Evolutionary conservation across 106 monocot species (phyloP).

Genomic region (Dendrobium officinale): DNA sequence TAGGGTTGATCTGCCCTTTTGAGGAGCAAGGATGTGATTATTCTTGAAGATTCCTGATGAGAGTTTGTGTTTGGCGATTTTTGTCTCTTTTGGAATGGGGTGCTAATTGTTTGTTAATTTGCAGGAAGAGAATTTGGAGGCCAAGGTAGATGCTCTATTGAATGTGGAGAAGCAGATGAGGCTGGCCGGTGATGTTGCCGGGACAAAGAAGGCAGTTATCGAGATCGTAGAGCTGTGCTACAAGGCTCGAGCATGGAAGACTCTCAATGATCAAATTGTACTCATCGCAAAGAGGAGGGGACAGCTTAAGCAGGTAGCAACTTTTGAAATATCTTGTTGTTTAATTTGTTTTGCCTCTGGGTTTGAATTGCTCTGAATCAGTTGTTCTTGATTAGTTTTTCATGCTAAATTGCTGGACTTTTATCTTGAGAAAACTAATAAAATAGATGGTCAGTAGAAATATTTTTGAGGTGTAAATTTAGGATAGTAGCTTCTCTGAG

Average conservation of each 20-base stretch:
- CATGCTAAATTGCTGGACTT: neutral
- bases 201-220: slow-evolving; percentile 74
- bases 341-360: neutral
- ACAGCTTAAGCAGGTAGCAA: slow-evolving; percentile 83
- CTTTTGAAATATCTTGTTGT: neutral
- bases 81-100: neutral
- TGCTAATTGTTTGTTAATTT: slow-evolving; percentile 2
- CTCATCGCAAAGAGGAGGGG: slow-evolving; percentile 89
- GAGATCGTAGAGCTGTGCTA: slow-evolving; percentile 87
- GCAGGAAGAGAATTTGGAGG: slow-evolving; percentile 61
- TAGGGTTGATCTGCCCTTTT: neutral
- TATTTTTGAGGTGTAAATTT: neutral
- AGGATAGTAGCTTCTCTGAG: neutral
- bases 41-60: neutral
- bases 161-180: slow-evolving; percentile 90
- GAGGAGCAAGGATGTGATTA: neutral
- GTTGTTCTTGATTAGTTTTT: neutral
- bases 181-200: slow-evolving; percentile 78
- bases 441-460: neutral
- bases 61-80: neutral
- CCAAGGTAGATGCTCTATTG: slow-evolving; percentile 68
- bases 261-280: slow-evolving; percentile 89
- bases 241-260: slow-evolving; percentile 88
- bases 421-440: neutral
- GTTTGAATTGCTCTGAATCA: neutral